These are phyloP conservation scores for Spongospora subterranea DNA, from an alignment of 208 protist genomes.

Conservation along the genomic window DNA sequence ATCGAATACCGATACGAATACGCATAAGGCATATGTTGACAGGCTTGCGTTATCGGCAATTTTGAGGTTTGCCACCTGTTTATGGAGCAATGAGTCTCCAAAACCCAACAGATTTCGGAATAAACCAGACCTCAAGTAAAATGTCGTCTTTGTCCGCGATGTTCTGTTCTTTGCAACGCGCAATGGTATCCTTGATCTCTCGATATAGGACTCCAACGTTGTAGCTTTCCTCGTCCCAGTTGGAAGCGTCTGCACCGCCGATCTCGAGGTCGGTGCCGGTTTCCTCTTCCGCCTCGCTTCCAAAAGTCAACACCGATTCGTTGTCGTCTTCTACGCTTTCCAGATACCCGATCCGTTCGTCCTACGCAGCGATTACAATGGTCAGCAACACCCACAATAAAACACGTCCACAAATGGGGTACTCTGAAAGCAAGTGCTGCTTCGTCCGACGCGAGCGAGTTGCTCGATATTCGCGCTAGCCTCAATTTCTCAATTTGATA, in stretches of 20 bases:
- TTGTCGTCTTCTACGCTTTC: not conserved
- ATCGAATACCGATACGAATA: constrained; percentile 21
- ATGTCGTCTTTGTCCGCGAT: constrained; percentile 42
- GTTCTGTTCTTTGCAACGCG: not conserved
- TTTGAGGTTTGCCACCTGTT: constrained; percentile 27
- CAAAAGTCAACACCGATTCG: constrained; percentile 13
- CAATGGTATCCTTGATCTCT: constrained; percentile 29
- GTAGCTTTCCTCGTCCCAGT: constrained; percentile 43
- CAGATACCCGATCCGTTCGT: not conserved
- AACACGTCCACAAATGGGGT: not conserved
- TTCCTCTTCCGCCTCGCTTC: not conserved
- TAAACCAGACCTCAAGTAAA: not conserved
- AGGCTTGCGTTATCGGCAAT: constrained; percentile 53
- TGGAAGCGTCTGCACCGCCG: not conserved
- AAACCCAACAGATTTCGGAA: not conserved
- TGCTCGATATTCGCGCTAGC: constrained; percentile 42
- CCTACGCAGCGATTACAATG: no score
- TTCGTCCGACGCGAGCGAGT: constrained; percentile 18
- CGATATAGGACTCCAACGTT: not conserved
- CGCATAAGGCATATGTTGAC: constrained; percentile 13
- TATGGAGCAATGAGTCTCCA: not conserved
- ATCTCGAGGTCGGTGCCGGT: no score
- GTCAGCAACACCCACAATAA: not conserved
- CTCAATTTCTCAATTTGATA: not conserved
- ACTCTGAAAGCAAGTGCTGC: constrained; percentile 31